These are phyloP conservation scores for Coccomyxa sp. DNA, from an alignment of 139 green algal species.

Conservation along the genomic window DNA sequence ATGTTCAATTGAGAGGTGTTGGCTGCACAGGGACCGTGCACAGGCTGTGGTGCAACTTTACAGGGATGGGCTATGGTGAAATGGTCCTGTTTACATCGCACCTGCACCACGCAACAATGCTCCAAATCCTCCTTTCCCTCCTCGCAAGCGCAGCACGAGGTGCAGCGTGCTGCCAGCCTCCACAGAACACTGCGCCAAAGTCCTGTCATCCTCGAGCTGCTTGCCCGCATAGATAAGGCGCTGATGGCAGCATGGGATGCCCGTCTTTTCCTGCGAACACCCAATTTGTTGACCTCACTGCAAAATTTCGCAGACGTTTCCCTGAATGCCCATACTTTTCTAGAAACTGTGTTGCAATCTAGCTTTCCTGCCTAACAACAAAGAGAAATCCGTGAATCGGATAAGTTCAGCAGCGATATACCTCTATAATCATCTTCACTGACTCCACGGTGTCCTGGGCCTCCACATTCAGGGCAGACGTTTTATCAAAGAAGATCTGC, in stretches of 20 bases:
- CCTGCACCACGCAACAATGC: slow-evolving; percentile 73
- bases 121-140: slow-evolving; percentile 92
- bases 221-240: slow-evolving; percentile 21
- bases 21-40: neutral
- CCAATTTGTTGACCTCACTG: neutral
- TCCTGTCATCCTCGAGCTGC: slow-evolving; percentile 15
- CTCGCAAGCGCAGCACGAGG: slow-evolving; percentile 50
- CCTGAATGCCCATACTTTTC: neutral
- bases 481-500: neutral
- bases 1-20: neutral
- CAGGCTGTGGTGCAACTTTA: neutral
- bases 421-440: neutral
- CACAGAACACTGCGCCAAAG: neutral
- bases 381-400: neutral
- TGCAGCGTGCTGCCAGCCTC: slow-evolving; percentile 28
- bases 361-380: neutral
- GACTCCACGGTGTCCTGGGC: neutral
- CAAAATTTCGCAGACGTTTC: neutral
- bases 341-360: neutral
- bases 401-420: neutral
- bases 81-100: neutral
- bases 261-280: slow-evolving; percentile 7
- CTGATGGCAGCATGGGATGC: slow-evolving; percentile 10
- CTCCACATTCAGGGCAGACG: neutral
- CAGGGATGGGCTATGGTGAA: neutral